phyloP scores from a whole-genome alignment of 805 yeast species.

The Lachancea dasiensis region DNA sequence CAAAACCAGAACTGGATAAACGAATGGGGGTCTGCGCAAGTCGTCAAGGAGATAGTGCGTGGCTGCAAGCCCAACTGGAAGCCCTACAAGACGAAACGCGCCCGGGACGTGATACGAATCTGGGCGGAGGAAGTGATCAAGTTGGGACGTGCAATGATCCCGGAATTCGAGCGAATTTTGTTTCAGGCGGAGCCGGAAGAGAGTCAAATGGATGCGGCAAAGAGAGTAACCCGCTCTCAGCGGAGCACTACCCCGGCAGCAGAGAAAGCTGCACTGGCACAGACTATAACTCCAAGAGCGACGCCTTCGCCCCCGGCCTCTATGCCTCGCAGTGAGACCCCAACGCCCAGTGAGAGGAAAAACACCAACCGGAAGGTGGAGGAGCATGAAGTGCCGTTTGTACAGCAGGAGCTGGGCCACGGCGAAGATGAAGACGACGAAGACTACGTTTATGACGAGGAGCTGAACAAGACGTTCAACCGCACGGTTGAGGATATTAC shows the following conservation, averaged over 20 bases:
- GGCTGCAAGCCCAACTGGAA: constrained; percentile 68
- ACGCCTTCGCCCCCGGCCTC: too few relatives aligned
- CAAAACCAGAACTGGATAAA: constrained; percentile 52
- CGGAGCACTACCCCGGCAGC: neutral
- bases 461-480: constrained; percentile 33
- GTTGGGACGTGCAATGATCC: constrained; percentile 58
- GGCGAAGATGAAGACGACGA: constrained; percentile 32
- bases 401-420: constrained; percentile 25
- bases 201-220: constrained; percentile 1
- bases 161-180: constrained; percentile 33
- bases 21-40: constrained; percentile 58
- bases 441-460: constrained; percentile 33
- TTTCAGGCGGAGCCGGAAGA: constrained; percentile 14
- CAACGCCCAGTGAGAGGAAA: too few relatives aligned
- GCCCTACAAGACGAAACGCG: constrained; percentile 46
- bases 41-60: constrained; percentile 56
- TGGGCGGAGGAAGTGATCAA: constrained; percentile 64
- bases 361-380: constrained; percentile 4
- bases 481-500: constrained; percentile 36
- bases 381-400: constrained; percentile 22
- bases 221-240: constrained; percentile 8
- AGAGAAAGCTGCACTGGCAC: constrained; percentile 5
- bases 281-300: too few relatives aligned
- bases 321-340: constrained; percentile 13
- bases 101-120: constrained; percentile 43